phyloP scores from a whole-genome alignment of 371 early-diverging fungal species.

The Batkoa obscura region DNA sequence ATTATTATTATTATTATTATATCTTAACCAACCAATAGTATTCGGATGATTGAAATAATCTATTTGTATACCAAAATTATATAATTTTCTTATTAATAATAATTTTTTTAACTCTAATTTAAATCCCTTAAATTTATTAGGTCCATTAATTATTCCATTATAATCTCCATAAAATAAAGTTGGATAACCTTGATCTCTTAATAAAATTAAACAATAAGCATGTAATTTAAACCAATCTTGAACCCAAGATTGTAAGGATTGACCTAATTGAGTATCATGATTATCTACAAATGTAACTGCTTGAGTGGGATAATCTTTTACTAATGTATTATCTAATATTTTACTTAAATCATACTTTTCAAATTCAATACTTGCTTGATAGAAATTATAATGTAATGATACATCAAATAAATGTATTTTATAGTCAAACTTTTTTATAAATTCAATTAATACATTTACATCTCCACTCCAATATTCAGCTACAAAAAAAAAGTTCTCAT shows the following conservation, averaged over 20 bases:
- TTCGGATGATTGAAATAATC: slow-evolving; percentile 20
- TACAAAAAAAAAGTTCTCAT: slow-evolving; percentile 15
- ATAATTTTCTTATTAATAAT: slow-evolving; percentile 12
- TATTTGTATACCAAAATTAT: slow-evolving; percentile 17
- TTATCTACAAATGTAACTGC: slow-evolving; percentile 13
- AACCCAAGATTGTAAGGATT: slow-evolving; percentile 11
- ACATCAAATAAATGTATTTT: slow-evolving; percentile 18
- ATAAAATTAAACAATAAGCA: slow-evolving; percentile 12
- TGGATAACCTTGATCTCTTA: slow-evolving; percentile 12
- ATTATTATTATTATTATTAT: no score
- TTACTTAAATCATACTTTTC: slow-evolving; percentile 12
- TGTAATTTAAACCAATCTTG: slow-evolving; percentile 13
- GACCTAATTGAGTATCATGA: slow-evolving; percentile 13
- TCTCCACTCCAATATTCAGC: slow-evolving; percentile 16
- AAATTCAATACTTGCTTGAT: slow-evolving; percentile 10
- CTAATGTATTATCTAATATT: slow-evolving; percentile 14
- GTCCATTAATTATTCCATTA: slow-evolving; percentile 10
- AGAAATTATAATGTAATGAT: slow-evolving; percentile 17
- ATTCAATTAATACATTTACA: slow-evolving; percentile 10
- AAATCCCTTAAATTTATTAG: slow-evolving; percentile 8
- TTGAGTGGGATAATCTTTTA: slow-evolving; percentile 6
- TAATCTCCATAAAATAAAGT: slow-evolving; percentile 15
- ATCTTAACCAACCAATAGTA: slow-evolving; percentile 20
- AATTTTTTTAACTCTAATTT: slow-evolving; percentile 11
- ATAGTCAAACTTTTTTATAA: slow-evolving; percentile 10